Conservation (phyloP, 306 rosid genomes). For the Datisca glomerata region DNA sequence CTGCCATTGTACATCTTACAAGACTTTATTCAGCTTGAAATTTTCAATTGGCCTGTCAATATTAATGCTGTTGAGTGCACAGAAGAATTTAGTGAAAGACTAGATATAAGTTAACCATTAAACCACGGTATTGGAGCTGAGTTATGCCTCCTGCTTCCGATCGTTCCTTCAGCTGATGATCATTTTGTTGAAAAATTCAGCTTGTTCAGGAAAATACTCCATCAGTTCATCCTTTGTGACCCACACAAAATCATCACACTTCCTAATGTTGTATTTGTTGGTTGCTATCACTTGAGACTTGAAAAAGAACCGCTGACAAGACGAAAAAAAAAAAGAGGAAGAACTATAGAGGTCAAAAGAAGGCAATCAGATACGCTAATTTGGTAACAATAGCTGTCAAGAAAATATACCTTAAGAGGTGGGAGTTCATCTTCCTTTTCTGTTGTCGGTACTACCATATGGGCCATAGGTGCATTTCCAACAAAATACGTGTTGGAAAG, state of each 20-base stretch:
- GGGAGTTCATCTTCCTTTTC: conserved; percentile 27
- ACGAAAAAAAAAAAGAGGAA: neutral
- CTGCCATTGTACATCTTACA: neutral
- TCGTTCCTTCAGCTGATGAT: conserved; percentile 48
- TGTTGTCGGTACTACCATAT: conserved; percentile 43
- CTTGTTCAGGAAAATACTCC: conserved; percentile 73
- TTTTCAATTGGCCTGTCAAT: neutral
- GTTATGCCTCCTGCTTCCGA: neutral
- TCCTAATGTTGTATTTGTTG: conserved; percentile 37
- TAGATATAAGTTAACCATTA: neutral
- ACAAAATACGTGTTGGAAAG: conserved; percentile 80
- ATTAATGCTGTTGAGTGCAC: neutral
- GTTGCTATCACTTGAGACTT: conserved; percentile 84
- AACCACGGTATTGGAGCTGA: neutral
- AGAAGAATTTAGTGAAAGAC: too few species aligned
- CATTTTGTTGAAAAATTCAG: conserved; percentile 64
- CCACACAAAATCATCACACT: conserved; percentile 78
- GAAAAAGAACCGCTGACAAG: conserved; percentile 64
- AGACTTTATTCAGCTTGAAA: neutral
- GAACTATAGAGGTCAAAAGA: neutral
- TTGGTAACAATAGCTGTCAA: neutral
- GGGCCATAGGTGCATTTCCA: conserved; percentile 95
- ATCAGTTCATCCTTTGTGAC: conserved; percentile 83
- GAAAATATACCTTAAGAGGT: conserved; percentile 43
- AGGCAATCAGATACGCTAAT: too few species aligned